These are phyloP conservation scores for Aspergillus sp. DNA, from an alignment of 2,329 filamentous ascomycete genomes.

Conservation along the genomic window DNA sequence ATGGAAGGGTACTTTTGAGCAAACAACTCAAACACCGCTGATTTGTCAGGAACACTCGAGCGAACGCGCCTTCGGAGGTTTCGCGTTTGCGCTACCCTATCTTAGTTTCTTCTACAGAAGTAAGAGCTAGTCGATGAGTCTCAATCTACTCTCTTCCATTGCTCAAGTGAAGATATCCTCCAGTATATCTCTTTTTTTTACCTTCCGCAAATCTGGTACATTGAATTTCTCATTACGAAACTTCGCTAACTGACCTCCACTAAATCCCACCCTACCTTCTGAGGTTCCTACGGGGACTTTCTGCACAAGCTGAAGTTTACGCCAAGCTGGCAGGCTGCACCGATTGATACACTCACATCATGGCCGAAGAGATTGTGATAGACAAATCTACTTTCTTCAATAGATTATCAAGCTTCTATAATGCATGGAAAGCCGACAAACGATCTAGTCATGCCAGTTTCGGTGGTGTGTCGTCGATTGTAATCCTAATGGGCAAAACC, in stretches of 20 bases:
- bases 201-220: neutral
- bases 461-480: slow-evolving; percentile 79
- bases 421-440: slow-evolving; percentile 96
- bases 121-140: neutral
- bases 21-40: slow-evolving; percentile 25
- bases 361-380: slow-evolving; percentile 87
- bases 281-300: neutral
- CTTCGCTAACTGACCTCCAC: neutral
- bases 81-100: slow-evolving; percentile 11
- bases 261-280: neutral
- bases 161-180: neutral
- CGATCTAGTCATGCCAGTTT: slow-evolving; percentile 83
- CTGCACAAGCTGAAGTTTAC: neutral
- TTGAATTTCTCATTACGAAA: neutral
- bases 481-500: slow-evolving; percentile 92
- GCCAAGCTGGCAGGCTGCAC: neutral
- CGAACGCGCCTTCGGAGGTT: slow-evolving; percentile 5
- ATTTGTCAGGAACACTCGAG: slow-evolving; percentile 5
- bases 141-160: neutral
- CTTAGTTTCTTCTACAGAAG: neutral
- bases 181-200: neutral
- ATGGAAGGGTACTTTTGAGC: slow-evolving; percentile 1
- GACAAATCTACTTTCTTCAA: slow-evolving; percentile 93
- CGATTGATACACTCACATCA: slow-evolving; percentile 34
- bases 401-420: slow-evolving; percentile 81